phyloP scores from a whole-genome alignment of 768 basidiomycete species.

The Trametes coccinea region DNA sequence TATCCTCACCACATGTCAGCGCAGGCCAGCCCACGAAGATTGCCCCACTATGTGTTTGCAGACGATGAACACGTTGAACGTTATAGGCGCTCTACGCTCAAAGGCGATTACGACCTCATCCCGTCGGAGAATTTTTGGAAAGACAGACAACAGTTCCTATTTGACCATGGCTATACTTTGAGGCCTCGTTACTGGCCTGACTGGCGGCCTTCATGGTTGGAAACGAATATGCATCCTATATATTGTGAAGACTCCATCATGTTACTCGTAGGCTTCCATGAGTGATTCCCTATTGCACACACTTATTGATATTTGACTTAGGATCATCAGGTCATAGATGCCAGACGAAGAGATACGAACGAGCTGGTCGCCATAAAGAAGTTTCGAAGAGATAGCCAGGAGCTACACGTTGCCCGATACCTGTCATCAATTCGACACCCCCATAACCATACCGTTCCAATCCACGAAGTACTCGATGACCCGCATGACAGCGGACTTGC shows the following conservation, averaged over 20 bases:
- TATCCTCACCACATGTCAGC: neutral
- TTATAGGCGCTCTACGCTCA: neutral
- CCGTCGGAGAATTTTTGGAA: conserved; percentile 14
- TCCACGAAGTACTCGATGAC: conserved; percentile 24
- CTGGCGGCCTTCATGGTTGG: conserved; percentile 26
- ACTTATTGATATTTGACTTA: neutral
- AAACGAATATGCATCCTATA: conserved; percentile 5
- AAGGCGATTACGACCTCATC: neutral
- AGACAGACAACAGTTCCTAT: conserved; percentile 12
- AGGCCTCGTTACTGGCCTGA: conserved; percentile 17
- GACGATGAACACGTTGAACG: neutral
- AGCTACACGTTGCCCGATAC: conserved; percentile 14
- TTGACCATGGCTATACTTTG: conserved; percentile 8
- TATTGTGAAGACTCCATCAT: conserved; percentile 23
- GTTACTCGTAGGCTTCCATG: neutral
- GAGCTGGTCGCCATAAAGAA: conserved; percentile 20
- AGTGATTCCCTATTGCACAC: too few species aligned
- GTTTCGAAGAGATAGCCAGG: neutral
- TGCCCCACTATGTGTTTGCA: neutral
- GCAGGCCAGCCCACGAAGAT: neutral
- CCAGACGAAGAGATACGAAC: neutral
- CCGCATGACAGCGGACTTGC: conserved; percentile 2
- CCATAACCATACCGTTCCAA: conserved; percentile 28
- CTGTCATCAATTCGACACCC: conserved; percentile 7
- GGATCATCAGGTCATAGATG: conserved; percentile 20